These are phyloP conservation scores for Colletotrichum sp. DNA, from an alignment of 2,329 filamentous ascomycete genomes.

Conservation along the genomic window DNA sequence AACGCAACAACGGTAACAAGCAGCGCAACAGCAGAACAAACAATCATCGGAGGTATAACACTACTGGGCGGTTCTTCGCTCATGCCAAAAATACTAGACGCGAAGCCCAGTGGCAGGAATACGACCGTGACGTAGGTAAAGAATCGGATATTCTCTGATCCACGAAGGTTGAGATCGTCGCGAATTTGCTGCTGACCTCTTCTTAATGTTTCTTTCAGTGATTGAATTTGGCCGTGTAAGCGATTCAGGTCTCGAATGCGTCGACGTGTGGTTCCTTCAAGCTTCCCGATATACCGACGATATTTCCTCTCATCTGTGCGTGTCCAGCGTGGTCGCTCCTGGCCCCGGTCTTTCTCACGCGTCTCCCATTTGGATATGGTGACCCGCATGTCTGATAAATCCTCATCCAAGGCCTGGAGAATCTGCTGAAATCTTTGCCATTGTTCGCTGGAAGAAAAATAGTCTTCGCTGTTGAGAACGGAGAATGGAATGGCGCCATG, in stretches of 20 bases:
- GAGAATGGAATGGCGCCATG: neutral
- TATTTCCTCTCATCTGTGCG: constrained; percentile 34
- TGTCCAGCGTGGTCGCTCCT: constrained; percentile 34
- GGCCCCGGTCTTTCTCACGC: constrained; percentile 28
- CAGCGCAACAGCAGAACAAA: neutral
- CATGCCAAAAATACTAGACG: constrained; percentile 36
- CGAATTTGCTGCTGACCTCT: neutral
- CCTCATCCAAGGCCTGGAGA: neutral
- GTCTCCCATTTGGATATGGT: constrained; percentile 24
- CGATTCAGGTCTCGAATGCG: neutral
- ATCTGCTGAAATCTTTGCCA: neutral
- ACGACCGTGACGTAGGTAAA: constrained; percentile 40
- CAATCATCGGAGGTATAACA: neutral
- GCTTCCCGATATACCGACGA: neutral
- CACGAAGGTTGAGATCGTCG: constrained; percentile 11
- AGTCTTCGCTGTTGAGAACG: neutral
- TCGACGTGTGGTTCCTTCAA: neutral
- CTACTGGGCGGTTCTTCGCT: neutral
- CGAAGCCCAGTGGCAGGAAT: constrained; percentile 36
- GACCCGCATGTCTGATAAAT: neutral
- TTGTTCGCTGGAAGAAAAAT: neutral
- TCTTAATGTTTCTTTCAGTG: neutral
- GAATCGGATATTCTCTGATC: constrained; percentile 31
- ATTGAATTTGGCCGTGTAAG: neutral
- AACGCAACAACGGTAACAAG: neutral